Conservation (phyloP, 805 yeast species). For the Pichia scutulata region DNA sequence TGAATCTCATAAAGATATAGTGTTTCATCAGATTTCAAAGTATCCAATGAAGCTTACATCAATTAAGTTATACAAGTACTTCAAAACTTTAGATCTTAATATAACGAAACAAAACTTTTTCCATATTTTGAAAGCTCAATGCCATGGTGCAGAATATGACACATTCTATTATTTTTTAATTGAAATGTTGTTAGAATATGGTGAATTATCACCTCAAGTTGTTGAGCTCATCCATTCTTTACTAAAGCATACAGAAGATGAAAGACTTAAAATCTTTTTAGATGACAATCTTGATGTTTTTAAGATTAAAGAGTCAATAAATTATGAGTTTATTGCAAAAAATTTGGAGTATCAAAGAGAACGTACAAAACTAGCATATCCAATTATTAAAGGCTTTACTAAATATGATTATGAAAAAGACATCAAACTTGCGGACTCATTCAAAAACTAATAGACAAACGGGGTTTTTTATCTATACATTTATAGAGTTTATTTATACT, state of each 20-base stretch:
- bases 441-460: neutral
- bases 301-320: conserved; percentile 6
- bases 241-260: conserved; percentile 11
- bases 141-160: conserved; percentile 21
- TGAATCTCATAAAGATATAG: conserved; percentile 11
- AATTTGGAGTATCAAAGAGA: conserved; percentile 12
- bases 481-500: neutral
- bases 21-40: conserved; percentile 14
- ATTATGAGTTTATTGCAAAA: conserved; percentile 10
- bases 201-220: conserved; percentile 2
- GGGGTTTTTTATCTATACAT: neutral
- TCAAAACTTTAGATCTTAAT: conserved; percentile 3
- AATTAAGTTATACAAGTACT: conserved; percentile 9
- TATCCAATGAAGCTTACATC: conserved; percentile 18
- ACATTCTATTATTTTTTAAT: conserved; percentile 16
- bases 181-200: conserved; percentile 7
- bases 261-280: conserved; percentile 9
- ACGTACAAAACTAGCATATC: conserved; percentile 9
- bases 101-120: conserved; percentile 13
- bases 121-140: conserved; percentile 16
- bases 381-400: conserved; percentile 8
- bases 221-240: conserved; percentile 7
- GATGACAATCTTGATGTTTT: neutral
- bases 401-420: conserved; percentile 13
- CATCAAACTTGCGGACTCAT: conserved; percentile 18